Evolutionary conservation across 345 rosid genomes (phyloP).

Genomic region (Chamaenerion angustifolium): DNA sequence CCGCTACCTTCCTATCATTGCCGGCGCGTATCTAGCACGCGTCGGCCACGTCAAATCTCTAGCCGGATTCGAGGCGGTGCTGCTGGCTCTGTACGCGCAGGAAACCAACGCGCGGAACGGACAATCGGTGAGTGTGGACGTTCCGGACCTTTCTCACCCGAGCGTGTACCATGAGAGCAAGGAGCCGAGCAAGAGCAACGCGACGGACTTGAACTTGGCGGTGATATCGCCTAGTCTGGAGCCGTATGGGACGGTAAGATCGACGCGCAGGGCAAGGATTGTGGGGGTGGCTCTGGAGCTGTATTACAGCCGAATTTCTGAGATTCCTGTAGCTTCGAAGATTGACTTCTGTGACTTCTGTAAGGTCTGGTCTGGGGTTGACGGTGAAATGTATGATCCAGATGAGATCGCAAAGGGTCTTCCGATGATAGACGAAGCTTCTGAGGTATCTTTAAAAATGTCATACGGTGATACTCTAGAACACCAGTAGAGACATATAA

Average conservation of each 20-base stretch:
- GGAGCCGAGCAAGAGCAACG: slow-evolving; percentile 16
- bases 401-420: too few species aligned
- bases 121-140: slow-evolving; percentile 44
- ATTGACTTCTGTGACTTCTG: slow-evolving; percentile 62
- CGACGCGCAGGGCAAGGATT: slow-evolving; percentile 56
- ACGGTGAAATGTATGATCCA: slow-evolving; percentile 14
- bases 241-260: slow-evolving; percentile 66
- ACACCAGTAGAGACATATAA: too few species aligned
- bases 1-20: slow-evolving; percentile 52
- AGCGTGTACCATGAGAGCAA: slow-evolving; percentile 67
- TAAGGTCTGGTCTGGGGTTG: slow-evolving; percentile 44
- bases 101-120: slow-evolving; percentile 54
- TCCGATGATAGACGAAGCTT: too few species aligned
- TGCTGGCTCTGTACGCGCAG: slow-evolving; percentile 65
- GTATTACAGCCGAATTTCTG: slow-evolving; percentile 39
- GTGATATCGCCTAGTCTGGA: slow-evolving; percentile 59
- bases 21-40: slow-evolving; percentile 71
- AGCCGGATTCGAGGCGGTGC: slow-evolving; percentile 78
- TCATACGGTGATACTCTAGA: too few species aligned
- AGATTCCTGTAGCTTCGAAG: slow-evolving; percentile 48
- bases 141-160: slow-evolving; percentile 64
- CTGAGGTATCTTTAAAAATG: too few species aligned
- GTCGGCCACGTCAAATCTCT: slow-evolving; percentile 41
- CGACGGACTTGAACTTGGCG: slow-evolving; percentile 49
- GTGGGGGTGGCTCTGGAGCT: slow-evolving; percentile 69